These are phyloP conservation scores for Fonsecaea pedrosoi DNA, from an alignment of 2,329 filamentous ascomycete genomes.

Conservation along the genomic window DNA sequence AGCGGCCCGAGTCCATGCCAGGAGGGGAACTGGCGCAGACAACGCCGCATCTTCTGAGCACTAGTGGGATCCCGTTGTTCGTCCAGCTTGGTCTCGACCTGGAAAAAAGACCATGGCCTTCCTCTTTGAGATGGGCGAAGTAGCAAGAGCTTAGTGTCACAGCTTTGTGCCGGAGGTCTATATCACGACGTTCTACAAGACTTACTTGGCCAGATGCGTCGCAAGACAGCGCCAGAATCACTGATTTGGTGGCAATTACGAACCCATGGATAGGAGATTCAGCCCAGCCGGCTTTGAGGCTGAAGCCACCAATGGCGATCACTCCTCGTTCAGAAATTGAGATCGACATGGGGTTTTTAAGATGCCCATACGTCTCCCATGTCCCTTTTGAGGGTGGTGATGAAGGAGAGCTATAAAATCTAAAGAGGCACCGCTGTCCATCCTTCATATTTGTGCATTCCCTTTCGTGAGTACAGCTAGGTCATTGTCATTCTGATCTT, in stretches of 20 bases:
- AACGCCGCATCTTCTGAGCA: not conserved
- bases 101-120: not conserved
- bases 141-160: not conserved
- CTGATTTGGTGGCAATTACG: not conserved
- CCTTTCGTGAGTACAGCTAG: not conserved
- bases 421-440: not conserved
- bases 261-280: not conserved
- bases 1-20: not conserved
- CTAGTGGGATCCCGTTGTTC: not conserved
- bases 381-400: not conserved
- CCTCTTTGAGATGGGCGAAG: not conserved
- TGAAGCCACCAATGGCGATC: not conserved
- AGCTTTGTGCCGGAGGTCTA: not conserved
- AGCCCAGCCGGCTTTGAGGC: not conserved
- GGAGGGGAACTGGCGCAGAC: not conserved
- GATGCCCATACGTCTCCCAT: not conserved
- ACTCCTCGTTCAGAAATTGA: not conserved
- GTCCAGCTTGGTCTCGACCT: not conserved
- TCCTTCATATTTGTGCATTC: not conserved
- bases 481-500: not conserved
- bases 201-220: not conserved
- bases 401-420: not conserved
- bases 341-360: not conserved
- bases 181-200: not conserved
- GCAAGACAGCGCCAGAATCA: not conserved